A percentile compares a stretch with the other conserved stretches of the same genome.
Evolutionary conservation across 495 filamentous ascomycete genomes (phyloP).

Genomic region (Usnea hakonensis): DNA sequence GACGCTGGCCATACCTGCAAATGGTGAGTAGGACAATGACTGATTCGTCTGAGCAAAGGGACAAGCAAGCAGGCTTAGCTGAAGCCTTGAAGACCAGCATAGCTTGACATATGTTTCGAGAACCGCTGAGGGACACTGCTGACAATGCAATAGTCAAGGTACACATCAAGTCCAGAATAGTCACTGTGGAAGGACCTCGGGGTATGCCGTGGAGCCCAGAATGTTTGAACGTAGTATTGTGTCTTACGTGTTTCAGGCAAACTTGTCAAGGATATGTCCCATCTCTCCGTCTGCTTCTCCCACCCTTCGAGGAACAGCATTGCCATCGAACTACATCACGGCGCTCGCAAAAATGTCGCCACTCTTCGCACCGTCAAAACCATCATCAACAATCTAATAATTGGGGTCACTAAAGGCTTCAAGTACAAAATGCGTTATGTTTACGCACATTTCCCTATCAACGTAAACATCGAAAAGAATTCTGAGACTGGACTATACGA

Average conservation of each 20-base stretch:
- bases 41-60: not conserved
- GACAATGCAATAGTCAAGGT: constrained; percentile 65
- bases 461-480: constrained; percentile 98
- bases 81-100: not conserved
- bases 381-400: constrained; percentile 95
- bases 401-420: constrained; percentile 96
- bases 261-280: constrained; percentile 90
- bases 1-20: constrained; percentile 86
- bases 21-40: constrained; percentile 64
- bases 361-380: constrained; percentile 96
- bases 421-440: constrained; percentile 99
- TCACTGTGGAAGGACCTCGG: constrained; percentile 93
- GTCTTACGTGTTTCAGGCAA: constrained; percentile 50
- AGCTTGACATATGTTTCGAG: not conserved
- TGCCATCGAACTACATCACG: constrained; percentile 96
- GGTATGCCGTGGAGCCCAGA: constrained; percentile 39
- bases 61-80: not conserved
- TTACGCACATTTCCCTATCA: constrained; percentile 99
- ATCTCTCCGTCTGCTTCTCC: constrained; percentile 92
- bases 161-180: constrained; percentile 86
- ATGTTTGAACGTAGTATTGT: not conserved
- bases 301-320: constrained; percentile 72
- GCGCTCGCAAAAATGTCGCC: constrained; percentile 92
- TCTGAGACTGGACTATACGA: constrained; percentile 75
- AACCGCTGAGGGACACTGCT: not conserved